Evolutionary conservation across 192 early-diverging fungal genomes (phyloP).

Genomic region (Entophlyctis helioformis): DNA sequence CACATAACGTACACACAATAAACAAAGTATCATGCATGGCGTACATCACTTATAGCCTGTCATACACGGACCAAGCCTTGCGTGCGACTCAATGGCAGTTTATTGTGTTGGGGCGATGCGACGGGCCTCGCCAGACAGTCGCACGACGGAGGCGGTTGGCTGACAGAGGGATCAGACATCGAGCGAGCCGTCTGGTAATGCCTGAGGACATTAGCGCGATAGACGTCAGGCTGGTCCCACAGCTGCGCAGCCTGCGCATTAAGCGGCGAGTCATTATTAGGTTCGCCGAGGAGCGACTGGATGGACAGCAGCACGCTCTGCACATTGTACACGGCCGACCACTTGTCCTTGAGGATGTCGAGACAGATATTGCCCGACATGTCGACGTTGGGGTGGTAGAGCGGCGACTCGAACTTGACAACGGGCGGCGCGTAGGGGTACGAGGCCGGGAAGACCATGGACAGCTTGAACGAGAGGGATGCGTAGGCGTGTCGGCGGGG

Average conservation of each 20-base stretch:
- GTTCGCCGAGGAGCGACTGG: conserved; percentile 42
- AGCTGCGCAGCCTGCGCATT: conserved; percentile 34
- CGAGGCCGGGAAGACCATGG: conserved; percentile 31
- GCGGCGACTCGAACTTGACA: conserved; percentile 29
- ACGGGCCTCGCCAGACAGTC: no score
- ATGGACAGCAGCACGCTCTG: conserved; percentile 39
- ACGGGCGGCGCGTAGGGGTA: conserved; percentile 39
- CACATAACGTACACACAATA: no score
- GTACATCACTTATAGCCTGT: no score
- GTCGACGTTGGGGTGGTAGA: conserved; percentile 41
- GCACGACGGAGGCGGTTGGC: no score
- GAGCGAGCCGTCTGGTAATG: no score
- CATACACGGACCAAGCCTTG: no score
- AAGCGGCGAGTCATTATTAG: conserved; percentile 42
- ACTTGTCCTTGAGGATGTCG: conserved; percentile 50
- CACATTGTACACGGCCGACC: conserved; percentile 44
- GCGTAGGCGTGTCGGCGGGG: conserved; percentile 29
- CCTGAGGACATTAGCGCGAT: no score
- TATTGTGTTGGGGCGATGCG: no score
- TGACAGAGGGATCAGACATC: no score
- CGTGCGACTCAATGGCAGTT: no score
- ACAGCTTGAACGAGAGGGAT: conserved; percentile 35
- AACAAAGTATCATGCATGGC: no score
- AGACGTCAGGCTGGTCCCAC: conserved; percentile 18
- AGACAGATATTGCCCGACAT: conserved; percentile 31